phyloP scores from a whole-genome alignment of 192 early-diverging fungal species.

The Coemansia sp. region DNA sequence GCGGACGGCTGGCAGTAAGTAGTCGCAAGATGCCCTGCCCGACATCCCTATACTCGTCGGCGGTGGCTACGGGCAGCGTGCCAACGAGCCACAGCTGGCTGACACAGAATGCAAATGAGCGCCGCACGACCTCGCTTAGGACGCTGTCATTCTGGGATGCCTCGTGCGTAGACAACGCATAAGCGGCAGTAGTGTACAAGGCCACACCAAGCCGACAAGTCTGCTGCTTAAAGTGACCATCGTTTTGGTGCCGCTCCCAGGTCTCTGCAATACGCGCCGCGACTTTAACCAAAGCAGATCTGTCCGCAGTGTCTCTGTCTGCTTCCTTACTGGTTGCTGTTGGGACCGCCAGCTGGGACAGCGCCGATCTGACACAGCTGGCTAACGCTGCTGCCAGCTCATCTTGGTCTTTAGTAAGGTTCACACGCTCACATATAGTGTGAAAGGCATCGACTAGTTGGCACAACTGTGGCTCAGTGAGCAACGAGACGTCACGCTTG shows the following conservation, averaged over 20 bases:
- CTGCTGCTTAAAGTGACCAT: constrained; percentile 28
- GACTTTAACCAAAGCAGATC: not conserved
- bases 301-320: not conserved
- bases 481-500: not conserved
- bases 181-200: constrained; percentile 28
- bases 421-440: not conserved
- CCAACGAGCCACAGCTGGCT: constrained; percentile 35
- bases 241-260: constrained; percentile 12
- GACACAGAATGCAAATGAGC: constrained; percentile 22
- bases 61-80: constrained; percentile 2
- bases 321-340: not conserved
- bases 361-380: constrained; percentile 4
- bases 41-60: constrained; percentile 14
- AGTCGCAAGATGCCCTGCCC: constrained; percentile 37
- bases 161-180: constrained; percentile 15
- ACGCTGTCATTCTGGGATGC: not conserved
- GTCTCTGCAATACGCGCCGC: not conserved
- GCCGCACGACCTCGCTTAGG: not conserved
- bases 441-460: constrained; percentile 25
- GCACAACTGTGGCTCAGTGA: constrained; percentile 2
- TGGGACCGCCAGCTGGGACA: not conserved
- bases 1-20: constrained; percentile 21
- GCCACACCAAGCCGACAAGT: constrained; percentile 24
- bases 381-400: constrained; percentile 8
- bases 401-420: not conserved